A percentile compares a stretch with the other conserved stretches of the same genome.
These are phyloP conservation scores for Sporobolomyces phaffii DNA, from an alignment of 768 basidiomycete species.

Conservation along the genomic window DNA sequence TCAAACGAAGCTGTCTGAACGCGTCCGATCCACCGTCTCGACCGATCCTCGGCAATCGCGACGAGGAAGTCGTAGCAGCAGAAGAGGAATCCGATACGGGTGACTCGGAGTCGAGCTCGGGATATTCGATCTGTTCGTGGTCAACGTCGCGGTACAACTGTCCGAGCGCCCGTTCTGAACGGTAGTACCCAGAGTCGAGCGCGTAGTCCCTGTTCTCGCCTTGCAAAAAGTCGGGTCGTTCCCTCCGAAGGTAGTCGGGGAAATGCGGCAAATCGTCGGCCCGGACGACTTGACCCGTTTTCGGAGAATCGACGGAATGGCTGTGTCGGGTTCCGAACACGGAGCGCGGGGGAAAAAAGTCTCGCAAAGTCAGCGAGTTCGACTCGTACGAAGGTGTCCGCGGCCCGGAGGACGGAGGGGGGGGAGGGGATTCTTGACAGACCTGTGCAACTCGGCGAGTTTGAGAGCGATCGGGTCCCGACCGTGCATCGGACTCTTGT, in stretches of 20 bases:
- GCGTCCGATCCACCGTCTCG: neutral
- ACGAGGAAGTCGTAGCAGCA: too few species aligned
- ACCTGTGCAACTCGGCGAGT: slow-evolving; percentile 26
- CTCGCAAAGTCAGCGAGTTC: too few species aligned
- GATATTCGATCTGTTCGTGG: neutral
- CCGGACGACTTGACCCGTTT: slow-evolving; percentile 14
- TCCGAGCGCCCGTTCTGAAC: slow-evolving; percentile 65
- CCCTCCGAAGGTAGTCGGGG: neutral
- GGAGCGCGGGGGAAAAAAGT: too few species aligned
- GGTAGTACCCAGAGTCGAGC: slow-evolving; percentile 60
- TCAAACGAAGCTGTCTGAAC: neutral
- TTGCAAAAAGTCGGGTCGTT: slow-evolving; percentile 37
- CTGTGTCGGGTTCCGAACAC: too few species aligned
- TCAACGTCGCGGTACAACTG: slow-evolving; percentile 61
- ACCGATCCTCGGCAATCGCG: too few species aligned
- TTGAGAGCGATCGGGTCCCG: neutral
- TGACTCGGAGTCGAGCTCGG: too few species aligned
- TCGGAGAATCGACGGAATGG: slow-evolving; percentile 6
- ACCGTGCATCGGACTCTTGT: neutral
- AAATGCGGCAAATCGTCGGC: neutral
- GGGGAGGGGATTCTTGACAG: neutral
- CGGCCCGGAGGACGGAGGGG: too few species aligned
- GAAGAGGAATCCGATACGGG: too few species aligned
- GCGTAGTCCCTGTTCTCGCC: slow-evolving; percentile 23
- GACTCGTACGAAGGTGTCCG: too few species aligned